A percentile compares a stretch with the other conserved stretches of the same genome.
Evolutionary conservation across 306 rosid species (phyloP).

Genomic region (Quercus parvula): DNA sequence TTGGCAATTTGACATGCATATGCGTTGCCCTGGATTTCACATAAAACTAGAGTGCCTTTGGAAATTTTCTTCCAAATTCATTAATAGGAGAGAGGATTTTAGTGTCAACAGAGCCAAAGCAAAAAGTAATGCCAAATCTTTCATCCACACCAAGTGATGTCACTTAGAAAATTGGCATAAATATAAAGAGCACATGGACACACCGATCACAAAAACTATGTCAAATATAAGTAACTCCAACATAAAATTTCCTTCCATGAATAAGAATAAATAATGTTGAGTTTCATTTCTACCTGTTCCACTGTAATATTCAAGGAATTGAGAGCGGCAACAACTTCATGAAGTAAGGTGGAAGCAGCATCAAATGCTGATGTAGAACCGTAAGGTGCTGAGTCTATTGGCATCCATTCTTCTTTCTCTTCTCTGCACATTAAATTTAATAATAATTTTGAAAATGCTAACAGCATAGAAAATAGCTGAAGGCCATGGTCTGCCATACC

Average conservation of each 20-base stretch:
- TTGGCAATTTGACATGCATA: neutral
- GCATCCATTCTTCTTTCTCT: conserved; percentile 80
- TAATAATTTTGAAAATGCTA: conserved; percentile 11
- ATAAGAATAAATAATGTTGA: conserved; percentile 8
- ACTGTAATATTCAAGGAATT: conserved; percentile 64
- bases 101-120: neutral
- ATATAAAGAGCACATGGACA: neutral
- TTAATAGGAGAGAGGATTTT: neutral
- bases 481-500: conserved; percentile 43
- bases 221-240: neutral
- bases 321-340: conserved; percentile 53
- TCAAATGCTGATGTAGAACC: conserved; percentile 69
- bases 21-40: neutral
- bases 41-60: neutral
- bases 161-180: too few species aligned
- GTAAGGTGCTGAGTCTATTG: conserved; percentile 67
- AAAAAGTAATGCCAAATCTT: neutral
- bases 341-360: conserved; percentile 62
- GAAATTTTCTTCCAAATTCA: neutral
- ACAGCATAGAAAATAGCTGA: neutral
- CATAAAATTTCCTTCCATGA: neutral
- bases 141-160: neutral
- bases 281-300: conserved; percentile 65
- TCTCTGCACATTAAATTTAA: conserved; percentile 45
- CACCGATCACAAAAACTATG: neutral